Conservation (phyloP, 257 asterid species). For the Ligustrum vulgare region DNA sequence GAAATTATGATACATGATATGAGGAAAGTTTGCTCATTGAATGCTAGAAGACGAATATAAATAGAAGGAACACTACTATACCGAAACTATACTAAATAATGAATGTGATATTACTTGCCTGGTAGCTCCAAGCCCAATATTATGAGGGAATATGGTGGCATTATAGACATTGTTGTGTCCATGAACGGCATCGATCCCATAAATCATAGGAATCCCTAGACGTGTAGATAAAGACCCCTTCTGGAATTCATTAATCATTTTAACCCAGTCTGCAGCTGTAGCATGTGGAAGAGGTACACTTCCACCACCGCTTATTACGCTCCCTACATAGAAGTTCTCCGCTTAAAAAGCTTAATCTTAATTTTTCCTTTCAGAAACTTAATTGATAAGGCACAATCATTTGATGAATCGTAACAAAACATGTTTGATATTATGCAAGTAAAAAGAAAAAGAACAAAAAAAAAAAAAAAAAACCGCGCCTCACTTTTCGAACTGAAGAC, state of each 20-base stretch:
- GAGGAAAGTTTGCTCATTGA: neutral
- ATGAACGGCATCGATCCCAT: slow-evolving; percentile 87
- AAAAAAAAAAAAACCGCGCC: neutral
- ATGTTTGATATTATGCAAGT: neutral
- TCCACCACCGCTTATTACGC: slow-evolving; percentile 87
- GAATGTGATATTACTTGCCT: slow-evolving; percentile 41
- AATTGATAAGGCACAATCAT: neutral
- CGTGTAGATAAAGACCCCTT: slow-evolving; percentile 75
- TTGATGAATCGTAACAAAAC: neutral
- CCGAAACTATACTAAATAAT: slow-evolving; percentile 4
- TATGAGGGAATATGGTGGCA: slow-evolving; percentile 91
- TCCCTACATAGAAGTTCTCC: slow-evolving; percentile 64
- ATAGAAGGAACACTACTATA: neutral
- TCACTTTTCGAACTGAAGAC: no score
- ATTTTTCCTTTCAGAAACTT: neutral
- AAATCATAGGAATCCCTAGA: slow-evolving; percentile 85
- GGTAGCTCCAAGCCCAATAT: slow-evolving; percentile 88
- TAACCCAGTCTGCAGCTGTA: slow-evolving; percentile 71
- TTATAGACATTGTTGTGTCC: slow-evolving; percentile 79
- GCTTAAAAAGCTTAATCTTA: slow-evolving; percentile 11
- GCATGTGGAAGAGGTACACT: slow-evolving; percentile 77
- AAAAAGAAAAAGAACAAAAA: neutral
- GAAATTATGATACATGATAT: neutral
- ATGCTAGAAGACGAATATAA: neutral
- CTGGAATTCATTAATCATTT: slow-evolving; percentile 76